Percentiles rank a stretch among this genome's conserved stretches.
Evolutionary conservation across 1,284 basidiomycete species (phyloP).

Genomic region (Anthracocystis panici-leucophaei): DNA sequence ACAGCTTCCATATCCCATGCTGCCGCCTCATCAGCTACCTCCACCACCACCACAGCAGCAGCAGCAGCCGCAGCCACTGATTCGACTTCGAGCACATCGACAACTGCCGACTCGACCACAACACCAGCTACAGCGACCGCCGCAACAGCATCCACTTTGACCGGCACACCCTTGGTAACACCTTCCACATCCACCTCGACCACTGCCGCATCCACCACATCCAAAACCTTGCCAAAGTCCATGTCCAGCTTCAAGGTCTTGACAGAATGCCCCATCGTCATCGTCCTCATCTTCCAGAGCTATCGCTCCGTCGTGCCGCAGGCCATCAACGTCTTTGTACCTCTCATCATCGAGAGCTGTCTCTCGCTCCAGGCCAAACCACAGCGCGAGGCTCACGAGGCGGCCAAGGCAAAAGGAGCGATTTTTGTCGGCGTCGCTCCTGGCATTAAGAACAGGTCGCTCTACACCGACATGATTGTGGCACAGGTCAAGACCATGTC

Average conservation of each 20-base stretch:
- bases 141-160: constrained; percentile 5
- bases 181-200: constrained; percentile 4
- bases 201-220: constrained; percentile 2
- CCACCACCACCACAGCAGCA: constrained; percentile 9
- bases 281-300: constrained; percentile 90
- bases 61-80: constrained; percentile 17
- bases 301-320: constrained; percentile 77
- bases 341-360: constrained; percentile 70
- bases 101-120: constrained; percentile 9
- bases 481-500: constrained; percentile 90
- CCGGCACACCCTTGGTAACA: constrained; percentile 12
- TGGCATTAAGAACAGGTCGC: constrained; percentile 76
- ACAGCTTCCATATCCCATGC: constrained; percentile 6
- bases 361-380: constrained; percentile 77
- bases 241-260: constrained; percentile 87
- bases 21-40: constrained; percentile 2
- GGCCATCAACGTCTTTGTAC: constrained; percentile 80
- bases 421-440: constrained; percentile 87
- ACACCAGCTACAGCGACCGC: constrained; percentile 12
- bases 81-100: constrained; percentile 8
- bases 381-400: constrained; percentile 84
- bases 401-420: constrained; percentile 81
- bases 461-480: constrained; percentile 89
- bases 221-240: constrained; percentile 62
- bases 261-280: constrained; percentile 91